Base-by-base conservation (phyloP, 2,329 filamentous ascomycete genomes). In the Phialophora chinensis region DNA sequence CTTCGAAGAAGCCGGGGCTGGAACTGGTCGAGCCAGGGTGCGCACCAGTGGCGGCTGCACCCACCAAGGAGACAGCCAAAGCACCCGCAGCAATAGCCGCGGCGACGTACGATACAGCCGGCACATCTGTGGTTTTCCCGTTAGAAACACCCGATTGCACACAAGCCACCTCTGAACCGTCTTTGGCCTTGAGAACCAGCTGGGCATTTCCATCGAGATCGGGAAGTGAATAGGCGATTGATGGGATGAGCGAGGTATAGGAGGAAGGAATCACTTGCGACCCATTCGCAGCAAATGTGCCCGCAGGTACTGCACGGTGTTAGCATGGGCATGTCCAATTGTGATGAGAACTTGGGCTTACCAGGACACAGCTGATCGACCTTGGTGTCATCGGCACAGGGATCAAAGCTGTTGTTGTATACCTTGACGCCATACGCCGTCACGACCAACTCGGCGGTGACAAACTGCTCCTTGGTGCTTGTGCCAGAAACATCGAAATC, bases 121-220 rank as follows among this genome's bases (percentile, higher is more conserved):
- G 84, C 0, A 93, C 82, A 63, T 85, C 86, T 59, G 90, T 86
- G 0, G 92, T 91, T 81, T 96, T 96, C 73, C 93, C 94, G 77
- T 99, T 99, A 70, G 86, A 87, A 65, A 99, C 88, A 50, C 87
- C 82, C 0, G 93, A 93, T 73, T 90, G 82, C 59, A 98, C 89
- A 78, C 95, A 99, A 25, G 92, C 93, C 8, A 97, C 85, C 50
- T 89, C 83, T 38, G 85, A 74, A 47, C 83, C 84, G 35, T 90
- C 86, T 47, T 87, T 79, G 4, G 87, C 81, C 66, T 85, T 88
- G 54, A 99, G 85, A 75, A 92, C 82, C 69, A 99, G 82, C 53
- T 89, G 95, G 38, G 93, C 95, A 73, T 90, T 81, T 44, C 94
- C 94, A 63, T 94, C 90, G 72, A 99, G 90, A 76, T 99, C 93